Percentiles rank a stretch among this genome's conserved stretches.
Conservation (phyloP, 306 rosid genomes). For the Vigna reflexopilosa region DNA sequence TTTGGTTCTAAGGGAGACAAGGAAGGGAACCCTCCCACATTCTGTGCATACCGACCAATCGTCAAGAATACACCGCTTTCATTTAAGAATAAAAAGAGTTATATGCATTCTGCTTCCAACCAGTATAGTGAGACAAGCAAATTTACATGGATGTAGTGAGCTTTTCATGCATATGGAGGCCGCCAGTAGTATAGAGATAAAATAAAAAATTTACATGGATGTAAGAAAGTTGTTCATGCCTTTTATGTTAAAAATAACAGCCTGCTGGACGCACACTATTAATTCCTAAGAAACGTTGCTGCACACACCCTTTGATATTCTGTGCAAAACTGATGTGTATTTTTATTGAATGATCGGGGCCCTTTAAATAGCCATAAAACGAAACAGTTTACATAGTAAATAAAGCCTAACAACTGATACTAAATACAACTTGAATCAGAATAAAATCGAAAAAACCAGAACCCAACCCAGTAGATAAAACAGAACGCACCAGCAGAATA, state of each 20-base stretch:
- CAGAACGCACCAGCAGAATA: no score
- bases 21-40: conserved; percentile 26
- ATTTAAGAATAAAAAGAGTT: conserved; percentile 12
- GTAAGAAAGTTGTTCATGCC: neutral
- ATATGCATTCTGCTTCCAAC: neutral
- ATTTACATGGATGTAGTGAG: conserved; percentile 11
- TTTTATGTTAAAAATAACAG: neutral
- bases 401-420: no score
- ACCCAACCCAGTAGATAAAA: no score
- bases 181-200: neutral
- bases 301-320: no score
- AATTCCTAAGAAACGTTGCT: no score
- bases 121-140: conserved; percentile 2
- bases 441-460: no score
- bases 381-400: no score
- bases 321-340: no score
- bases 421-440: no score
- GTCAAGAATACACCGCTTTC: conserved; percentile 3
- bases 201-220: neutral
- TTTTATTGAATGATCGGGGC: no score
- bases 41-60: neutral
- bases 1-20: conserved; percentile 28
- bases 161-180: neutral
- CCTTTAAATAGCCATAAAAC: no score
- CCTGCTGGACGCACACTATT: no score